Conservation (phyloP, 768 basidiomycete species). For the Kwoniella newhampshirensis region DNA sequence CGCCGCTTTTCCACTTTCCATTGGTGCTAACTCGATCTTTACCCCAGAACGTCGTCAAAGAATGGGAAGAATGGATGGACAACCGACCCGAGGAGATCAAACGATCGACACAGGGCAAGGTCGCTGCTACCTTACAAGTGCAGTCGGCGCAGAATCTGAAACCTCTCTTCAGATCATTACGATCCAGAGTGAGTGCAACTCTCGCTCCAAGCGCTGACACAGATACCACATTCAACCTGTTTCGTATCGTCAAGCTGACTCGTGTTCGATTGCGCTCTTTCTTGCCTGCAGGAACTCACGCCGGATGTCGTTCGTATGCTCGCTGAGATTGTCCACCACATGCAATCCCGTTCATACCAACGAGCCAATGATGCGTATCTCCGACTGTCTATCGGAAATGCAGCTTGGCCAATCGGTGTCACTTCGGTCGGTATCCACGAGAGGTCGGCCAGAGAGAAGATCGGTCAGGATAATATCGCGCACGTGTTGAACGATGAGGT, state of each 20-base stretch:
- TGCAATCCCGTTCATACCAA: constrained; percentile 95
- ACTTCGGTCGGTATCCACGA: constrained; percentile 99
- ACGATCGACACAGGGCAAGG: constrained; percentile 83
- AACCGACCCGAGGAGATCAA: constrained; percentile 87
- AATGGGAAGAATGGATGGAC: constrained; percentile 95
- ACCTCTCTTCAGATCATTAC: constrained; percentile 86
- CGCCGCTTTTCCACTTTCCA: neutral
- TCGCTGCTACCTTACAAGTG: constrained; percentile 91
- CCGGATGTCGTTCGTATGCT: constrained; percentile 78
- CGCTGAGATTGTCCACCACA: constrained; percentile 91
- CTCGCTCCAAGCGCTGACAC: no score
- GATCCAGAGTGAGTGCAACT: constrained; percentile 68
- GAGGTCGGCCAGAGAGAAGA: constrained; percentile 95
- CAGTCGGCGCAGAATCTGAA: constrained; percentile 97
- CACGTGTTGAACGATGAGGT: constrained; percentile 99
- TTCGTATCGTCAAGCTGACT: no score
- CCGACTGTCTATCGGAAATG: constrained; percentile 94
- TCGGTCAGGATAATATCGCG: constrained; percentile 92
- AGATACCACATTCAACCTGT: no score
- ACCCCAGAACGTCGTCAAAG: constrained; percentile 72
- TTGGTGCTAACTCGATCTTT: no score
- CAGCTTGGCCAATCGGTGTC: constrained; percentile 99
- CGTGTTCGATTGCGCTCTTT: neutral
- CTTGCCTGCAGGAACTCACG: constrained; percentile 69
- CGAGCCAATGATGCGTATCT: constrained; percentile 95